Evolutionary conservation across 2,329 filamentous ascomycete species (phyloP).

Genomic region (Zalaria obscura): DNA sequence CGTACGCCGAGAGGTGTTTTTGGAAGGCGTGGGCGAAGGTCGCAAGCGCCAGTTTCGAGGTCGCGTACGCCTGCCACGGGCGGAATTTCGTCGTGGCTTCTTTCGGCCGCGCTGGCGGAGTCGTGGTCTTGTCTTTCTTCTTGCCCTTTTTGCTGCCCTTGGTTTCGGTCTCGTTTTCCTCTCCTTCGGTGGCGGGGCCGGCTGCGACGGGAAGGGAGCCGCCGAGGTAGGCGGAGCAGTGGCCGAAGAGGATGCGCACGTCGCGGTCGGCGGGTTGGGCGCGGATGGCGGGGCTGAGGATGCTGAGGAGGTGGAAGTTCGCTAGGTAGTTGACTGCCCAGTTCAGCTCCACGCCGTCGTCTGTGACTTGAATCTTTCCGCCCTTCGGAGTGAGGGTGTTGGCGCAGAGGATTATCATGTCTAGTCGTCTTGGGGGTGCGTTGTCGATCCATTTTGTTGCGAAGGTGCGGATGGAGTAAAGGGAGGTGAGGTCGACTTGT

Average conservation of each 20-base stretch:
- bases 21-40: conserved; percentile 83
- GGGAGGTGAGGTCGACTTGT: conserved; percentile 73
- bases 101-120: conserved; percentile 5
- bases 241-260: conserved; percentile 73
- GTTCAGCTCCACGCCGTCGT: conserved; percentile 71
- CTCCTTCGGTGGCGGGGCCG: conserved; percentile 31
- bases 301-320: conserved; percentile 88
- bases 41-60: conserved; percentile 59
- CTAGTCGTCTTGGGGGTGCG: conserved; percentile 70
- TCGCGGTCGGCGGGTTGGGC: conserved; percentile 90
- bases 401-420: conserved; percentile 82
- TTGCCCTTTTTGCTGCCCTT: conserved; percentile 28
- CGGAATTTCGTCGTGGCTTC: conserved; percentile 22
- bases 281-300: conserved; percentile 77
- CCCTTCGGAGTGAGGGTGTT: conserved; percentile 61
- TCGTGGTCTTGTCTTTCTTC: conserved; percentile 6
- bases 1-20: conserved; percentile 75
- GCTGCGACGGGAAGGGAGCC: conserved; percentile 43
- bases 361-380: conserved; percentile 41
- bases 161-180: conserved; percentile 42
- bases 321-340: conserved; percentile 94
- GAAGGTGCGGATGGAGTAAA: conserved; percentile 85
- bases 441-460: conserved; percentile 98
- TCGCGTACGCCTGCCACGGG: conserved; percentile 32
- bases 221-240: conserved; percentile 77